Percentiles rank a stretch among this genome's conserved stretches.
These are phyloP conservation scores for Ascochyta pisi DNA, from an alignment of 2,329 filamentous ascomycete genomes.

Conservation along the genomic window DNA sequence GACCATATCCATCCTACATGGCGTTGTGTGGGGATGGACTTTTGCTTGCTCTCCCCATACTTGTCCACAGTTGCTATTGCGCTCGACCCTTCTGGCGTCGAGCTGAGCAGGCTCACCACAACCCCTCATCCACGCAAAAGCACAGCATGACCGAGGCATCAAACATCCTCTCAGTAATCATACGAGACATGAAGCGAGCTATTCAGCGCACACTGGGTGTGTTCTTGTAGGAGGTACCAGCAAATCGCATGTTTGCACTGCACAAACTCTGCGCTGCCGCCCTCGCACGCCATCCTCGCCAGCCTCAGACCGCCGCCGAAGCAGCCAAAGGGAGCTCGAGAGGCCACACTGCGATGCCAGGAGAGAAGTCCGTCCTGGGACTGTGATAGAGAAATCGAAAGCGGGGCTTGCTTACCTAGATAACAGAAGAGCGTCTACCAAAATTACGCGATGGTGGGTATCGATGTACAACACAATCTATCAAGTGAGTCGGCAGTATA, in stretches of 20 bases:
- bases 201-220: not conserved
- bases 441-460: conserved; percentile 36
- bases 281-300: not conserved
- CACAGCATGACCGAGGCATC: not conserved
- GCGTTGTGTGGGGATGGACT: not conserved
- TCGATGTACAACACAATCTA: conserved; percentile 44
- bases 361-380: not conserved
- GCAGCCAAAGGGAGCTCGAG: not conserved
- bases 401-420: conserved; percentile 40
- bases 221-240: not conserved
- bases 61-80: conserved; percentile 5
- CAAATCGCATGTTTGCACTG: not conserved
- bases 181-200: not conserved
- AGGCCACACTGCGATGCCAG: not conserved
- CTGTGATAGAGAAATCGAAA: not conserved
- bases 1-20: not conserved
- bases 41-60: conserved; percentile 2
- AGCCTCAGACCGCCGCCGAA: not conserved
- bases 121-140: not conserved
- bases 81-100: not conserved
- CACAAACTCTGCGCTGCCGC: not conserved
- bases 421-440: conserved; percentile 19
- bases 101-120: not conserved
- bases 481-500: conserved; percentile 26
- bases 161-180: not conserved